Percentiles rank a stretch among this genome's conserved stretches.
Evolutionary conservation across 805 yeast genomes (phyloP).

Genomic region (Schwanniomyces polymorphus): DNA sequence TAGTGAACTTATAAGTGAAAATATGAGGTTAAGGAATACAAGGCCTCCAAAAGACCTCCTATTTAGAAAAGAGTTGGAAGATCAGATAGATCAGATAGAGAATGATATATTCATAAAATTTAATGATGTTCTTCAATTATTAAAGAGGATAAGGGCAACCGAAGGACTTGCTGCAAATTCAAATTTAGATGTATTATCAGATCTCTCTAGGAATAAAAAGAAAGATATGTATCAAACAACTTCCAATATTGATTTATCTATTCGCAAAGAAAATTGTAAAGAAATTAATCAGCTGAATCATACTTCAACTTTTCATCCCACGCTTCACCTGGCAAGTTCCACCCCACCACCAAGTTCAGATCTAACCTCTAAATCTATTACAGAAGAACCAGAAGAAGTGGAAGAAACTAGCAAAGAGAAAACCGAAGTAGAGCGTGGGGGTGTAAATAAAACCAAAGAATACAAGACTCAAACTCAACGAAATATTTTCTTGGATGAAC

Average conservation of each 20-base stretch:
- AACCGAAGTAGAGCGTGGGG: neutral
- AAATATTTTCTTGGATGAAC: neutral
- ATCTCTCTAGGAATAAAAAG: neutral
- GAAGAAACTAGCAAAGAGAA: neutral
- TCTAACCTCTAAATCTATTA: neutral
- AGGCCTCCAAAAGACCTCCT: constrained; percentile 23
- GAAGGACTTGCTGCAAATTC: constrained; percentile 36
- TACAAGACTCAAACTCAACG: neutral
- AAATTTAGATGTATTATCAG: constrained; percentile 9
- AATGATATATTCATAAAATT: constrained; percentile 39
- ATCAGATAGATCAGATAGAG: constrained; percentile 41
- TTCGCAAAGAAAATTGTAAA: neutral
- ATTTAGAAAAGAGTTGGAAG: constrained; percentile 34
- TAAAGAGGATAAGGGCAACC: constrained; percentile 37
- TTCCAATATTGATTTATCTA: neutral
- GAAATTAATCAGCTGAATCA: neutral
- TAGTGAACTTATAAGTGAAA: constrained; percentile 51
- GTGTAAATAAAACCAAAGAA: neutral
- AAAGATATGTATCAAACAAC: neutral
- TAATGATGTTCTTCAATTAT: constrained; percentile 44
- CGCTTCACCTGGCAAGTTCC: neutral
- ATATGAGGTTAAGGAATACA: constrained; percentile 41
- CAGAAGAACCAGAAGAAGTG: neutral
- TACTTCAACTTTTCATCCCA: neutral
- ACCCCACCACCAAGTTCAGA: neutral